A percentile compares a stretch with the other conserved stretches of the same genome.
phyloP scores from a whole-genome alignment of 2,329 filamentous ascomycete genomes.

The Epichloe coenophiala region DNA sequence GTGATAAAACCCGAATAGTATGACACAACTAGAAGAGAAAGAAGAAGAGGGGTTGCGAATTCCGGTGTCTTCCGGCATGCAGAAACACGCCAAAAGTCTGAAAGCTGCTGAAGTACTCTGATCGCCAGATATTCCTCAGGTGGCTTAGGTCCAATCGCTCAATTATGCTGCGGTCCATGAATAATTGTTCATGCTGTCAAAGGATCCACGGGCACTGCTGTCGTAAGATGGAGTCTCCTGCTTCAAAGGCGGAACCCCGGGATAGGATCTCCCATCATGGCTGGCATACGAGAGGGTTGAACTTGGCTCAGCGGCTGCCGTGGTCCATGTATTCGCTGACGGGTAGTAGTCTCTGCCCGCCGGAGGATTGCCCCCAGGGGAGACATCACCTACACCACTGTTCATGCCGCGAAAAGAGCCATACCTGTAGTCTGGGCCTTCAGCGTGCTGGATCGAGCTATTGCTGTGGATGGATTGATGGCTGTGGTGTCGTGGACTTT shows the following conservation, averaged over 20 bases:
- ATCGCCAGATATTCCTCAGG: background rate
- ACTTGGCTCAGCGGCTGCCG: slow-evolving; percentile 32
- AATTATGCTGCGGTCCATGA: slow-evolving; percentile 39
- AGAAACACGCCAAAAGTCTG: background rate
- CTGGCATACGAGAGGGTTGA: slow-evolving; percentile 32
- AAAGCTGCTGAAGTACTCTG: background rate
- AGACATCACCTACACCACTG: slow-evolving; percentile 18
- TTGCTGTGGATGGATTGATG: slow-evolving; percentile 40
- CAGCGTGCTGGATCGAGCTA: slow-evolving; percentile 32
- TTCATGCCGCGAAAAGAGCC: slow-evolving; percentile 26
- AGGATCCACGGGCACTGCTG: slow-evolving; percentile 27
- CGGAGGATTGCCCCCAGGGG: slow-evolving; percentile 16
- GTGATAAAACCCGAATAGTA: no score
- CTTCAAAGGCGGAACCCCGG: slow-evolving; percentile 17
- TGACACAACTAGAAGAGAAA: no score
- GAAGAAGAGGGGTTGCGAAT: no score
- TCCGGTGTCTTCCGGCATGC: background rate
- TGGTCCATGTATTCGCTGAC: slow-evolving; percentile 36
- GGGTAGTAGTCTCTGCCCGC: slow-evolving; percentile 40
- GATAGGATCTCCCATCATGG: slow-evolving; percentile 21
- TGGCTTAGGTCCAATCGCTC: background rate
- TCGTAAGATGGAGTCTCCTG: slow-evolving; percentile 28
- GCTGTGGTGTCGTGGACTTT: slow-evolving; percentile 40
- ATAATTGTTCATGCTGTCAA: slow-evolving; percentile 40
- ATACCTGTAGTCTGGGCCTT: slow-evolving; percentile 43